These are phyloP conservation scores for Pistacia atlantica DNA, from an alignment of 345 rosid genomes.

Conservation along the genomic window DNA sequence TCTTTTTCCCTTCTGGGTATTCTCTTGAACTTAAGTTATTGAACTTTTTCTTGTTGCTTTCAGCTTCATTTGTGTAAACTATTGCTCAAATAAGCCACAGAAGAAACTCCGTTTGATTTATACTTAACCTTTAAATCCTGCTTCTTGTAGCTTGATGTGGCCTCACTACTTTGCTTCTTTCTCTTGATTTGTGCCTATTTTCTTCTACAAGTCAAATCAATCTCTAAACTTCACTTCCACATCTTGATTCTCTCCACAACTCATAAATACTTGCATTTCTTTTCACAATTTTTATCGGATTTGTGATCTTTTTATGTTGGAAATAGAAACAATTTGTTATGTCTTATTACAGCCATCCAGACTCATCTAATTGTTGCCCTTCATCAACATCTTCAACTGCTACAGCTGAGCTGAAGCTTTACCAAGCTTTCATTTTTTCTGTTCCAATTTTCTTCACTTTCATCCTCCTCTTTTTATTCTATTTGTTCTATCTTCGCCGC, in stretches of 20 bases:
- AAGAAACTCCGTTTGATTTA: background rate
- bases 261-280: background rate
- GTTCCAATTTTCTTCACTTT: slow-evolving; percentile 83
- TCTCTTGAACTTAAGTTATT: background rate
- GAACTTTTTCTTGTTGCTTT: background rate
- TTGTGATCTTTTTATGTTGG: background rate
- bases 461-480: slow-evolving; percentile 71
- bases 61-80: background rate
- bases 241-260: slow-evolving; percentile 20
- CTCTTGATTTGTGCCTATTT: background rate
- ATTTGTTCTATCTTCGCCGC: slow-evolving; percentile 79
- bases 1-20: too few relatives aligned
- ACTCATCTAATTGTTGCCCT: slow-evolving; percentile 25
- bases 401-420: slow-evolving; percentile 65
- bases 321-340: slow-evolving; percentile 22
- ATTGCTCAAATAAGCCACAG: background rate
- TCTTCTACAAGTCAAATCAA: background rate
- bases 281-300: slow-evolving; percentile 7
- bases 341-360: slow-evolving; percentile 41
- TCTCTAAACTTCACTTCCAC: background rate
- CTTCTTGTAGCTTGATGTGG: too few relatives aligned
- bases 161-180: background rate
- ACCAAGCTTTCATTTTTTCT: slow-evolving; percentile 76
- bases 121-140: too few relatives aligned
- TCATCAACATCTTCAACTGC: slow-evolving; percentile 26